Evolutionary conservation across 345 rosid species (phyloP), one percentile per base, ranked within the genome.

Genomic region (Boechera divaricarpa): DNA sequence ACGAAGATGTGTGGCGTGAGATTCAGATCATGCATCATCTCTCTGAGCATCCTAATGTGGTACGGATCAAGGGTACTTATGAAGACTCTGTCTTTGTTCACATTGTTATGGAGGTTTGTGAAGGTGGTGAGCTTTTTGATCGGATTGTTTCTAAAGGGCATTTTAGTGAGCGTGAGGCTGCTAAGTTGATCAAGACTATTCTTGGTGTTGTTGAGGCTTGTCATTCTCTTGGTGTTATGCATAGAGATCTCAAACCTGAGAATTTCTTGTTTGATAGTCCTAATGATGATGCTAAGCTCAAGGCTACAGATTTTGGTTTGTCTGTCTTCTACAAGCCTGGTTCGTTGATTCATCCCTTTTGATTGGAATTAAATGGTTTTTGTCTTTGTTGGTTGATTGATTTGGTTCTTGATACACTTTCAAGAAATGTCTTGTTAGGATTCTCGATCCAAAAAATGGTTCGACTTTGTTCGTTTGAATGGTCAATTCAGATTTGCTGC

Each of bases 1-100:
- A 88, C 68, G 98, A 94, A 36, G 98, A 94, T 57, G 98, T 94
- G 0, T 90, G 98, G 97, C 60, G 96, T 21, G 98, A 94, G 89
- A 92, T 94, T 82, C 98, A 94, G 91, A 94, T 94, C 88, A 94
- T 94, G 98, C 98, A 94, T 69, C 98, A 94, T 59, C 78, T 94
- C 21, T 90, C 98, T 0, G 98, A 87, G 72, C 97, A 94, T 69
- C 88, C 78, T 7, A 85, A 87, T 62, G 98, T 94, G 5, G 98
- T 94, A 24, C 88, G 73, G 74, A 92, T 94, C 81, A 87, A 88
- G 74, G 98, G 90, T 16, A 92, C 98, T 3, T 94, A 90, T 31
- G 98, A 94, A 80, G 98, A 94, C 72, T 79, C 87, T 24, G 88
- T 92, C 52, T 94, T 92, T 51, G 99, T 95, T 28, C 99, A 95